A percentile compares a stretch with the other conserved stretches of the same genome.
phyloP scores from a whole-genome alignment of 371 early-diverging fungal genomes.

The Lichtheimia hyalospora region DNA sequence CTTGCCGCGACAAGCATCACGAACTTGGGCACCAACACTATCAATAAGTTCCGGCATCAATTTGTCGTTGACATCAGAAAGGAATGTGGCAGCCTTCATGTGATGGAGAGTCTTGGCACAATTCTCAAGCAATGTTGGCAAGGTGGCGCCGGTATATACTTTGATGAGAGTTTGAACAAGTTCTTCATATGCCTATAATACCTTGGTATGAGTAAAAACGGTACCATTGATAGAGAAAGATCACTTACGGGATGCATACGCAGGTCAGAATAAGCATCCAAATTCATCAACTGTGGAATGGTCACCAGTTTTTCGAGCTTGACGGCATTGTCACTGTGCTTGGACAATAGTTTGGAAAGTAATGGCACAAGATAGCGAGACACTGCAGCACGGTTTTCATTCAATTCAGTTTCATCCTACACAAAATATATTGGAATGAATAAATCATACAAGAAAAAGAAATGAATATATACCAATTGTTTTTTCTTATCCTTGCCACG shows the following conservation, averaged over 20 bases:
- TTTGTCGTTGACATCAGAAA: conserved; percentile 35
- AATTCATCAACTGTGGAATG: conserved; percentile 58
- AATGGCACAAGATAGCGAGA: conserved; percentile 56
- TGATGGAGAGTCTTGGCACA: conserved; percentile 44
- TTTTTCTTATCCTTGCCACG: conserved; percentile 21
- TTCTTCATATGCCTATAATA: conserved; percentile 52
- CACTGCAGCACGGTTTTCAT: conserved; percentile 42
- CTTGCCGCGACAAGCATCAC: conserved; percentile 42
- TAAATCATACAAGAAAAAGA: not conserved
- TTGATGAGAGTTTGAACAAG: conserved; percentile 60
- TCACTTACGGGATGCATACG: conserved; percentile 58
- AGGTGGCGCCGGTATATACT: conserved; percentile 55
- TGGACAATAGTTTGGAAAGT: conserved; percentile 66
- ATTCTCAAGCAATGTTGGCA: conserved; percentile 26
- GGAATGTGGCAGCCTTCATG: conserved; percentile 35
- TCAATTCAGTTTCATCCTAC: conserved; percentile 25
- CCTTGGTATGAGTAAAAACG: no score
- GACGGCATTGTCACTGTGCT: conserved; percentile 58
- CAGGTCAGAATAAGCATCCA: conserved; percentile 65
- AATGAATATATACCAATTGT: conserved; percentile 4
- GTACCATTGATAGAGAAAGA: not conserved
- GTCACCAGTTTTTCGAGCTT: conserved; percentile 54
- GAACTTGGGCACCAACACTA: conserved; percentile 39
- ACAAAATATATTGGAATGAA: not conserved
- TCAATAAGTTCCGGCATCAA: conserved; percentile 40